Percentiles rank a stretch among this genome's conserved stretches.
Conservation (phyloP, 257 asterid species). For the Solanum bulbocastanum region DNA sequence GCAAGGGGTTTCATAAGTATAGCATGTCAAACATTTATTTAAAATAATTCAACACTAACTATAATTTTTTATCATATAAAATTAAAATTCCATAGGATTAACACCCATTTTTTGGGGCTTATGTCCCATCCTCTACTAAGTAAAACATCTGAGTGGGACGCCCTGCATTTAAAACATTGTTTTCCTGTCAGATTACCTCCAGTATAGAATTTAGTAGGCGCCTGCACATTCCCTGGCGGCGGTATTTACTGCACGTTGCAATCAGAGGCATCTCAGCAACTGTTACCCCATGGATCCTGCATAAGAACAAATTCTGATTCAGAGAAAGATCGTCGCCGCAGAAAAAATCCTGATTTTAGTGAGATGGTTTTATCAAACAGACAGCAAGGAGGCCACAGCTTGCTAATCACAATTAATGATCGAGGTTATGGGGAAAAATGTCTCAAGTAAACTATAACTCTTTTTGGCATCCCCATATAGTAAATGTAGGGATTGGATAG, state of each 20-base stretch:
- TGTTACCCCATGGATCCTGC: slow-evolving; percentile 79
- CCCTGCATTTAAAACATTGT: not conserved
- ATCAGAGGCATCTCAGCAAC: slow-evolving; percentile 96
- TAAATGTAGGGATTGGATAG: not conserved
- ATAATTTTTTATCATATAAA: not conserved
- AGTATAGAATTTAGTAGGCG: slow-evolving; percentile 66
- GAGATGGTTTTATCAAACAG: not conserved
- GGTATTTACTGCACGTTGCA: slow-evolving; percentile 89
- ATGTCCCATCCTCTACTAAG: not conserved
- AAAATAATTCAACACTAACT: not conserved
- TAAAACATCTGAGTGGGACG: not conserved
- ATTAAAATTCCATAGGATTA: not conserved
- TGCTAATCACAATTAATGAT: not conserved
- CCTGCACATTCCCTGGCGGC: slow-evolving; percentile 96
- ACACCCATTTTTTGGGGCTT: not conserved
- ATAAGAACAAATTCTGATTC: slow-evolving; percentile 7
- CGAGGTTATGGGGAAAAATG: not conserved
- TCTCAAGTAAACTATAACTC: not conserved
- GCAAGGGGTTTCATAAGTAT: not conserved
- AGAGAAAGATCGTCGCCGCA: not conserved
- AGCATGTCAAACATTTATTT: not conserved
- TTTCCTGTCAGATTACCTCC: slow-evolving; percentile 36
- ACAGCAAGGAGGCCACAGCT: not conserved
- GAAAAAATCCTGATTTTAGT: not conserved
- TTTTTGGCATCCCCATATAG: not conserved